These are phyloP conservation scores for Candida buenavistaensis DNA, from an alignment of 1,139 yeast genomes.

Conservation along the genomic window DNA sequence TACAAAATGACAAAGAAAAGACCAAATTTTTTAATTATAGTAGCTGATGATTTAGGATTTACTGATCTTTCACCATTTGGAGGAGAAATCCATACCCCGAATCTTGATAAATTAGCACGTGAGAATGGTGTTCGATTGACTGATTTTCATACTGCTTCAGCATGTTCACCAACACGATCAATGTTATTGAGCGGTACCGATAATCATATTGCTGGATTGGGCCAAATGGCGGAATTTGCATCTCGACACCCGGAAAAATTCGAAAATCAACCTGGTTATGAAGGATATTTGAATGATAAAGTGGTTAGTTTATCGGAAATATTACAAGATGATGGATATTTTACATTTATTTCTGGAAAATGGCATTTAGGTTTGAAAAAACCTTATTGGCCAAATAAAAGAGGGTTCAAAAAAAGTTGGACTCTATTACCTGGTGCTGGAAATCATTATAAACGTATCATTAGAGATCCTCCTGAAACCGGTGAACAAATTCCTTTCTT, in stretches of 20 bases:
- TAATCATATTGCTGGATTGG: slow-evolving; percentile 61
- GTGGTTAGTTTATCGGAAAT: slow-evolving; percentile 58
- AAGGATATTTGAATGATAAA: slow-evolving; percentile 52
- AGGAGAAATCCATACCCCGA: slow-evolving; percentile 60
- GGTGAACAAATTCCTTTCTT: slow-evolving; percentile 26
- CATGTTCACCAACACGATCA: slow-evolving; percentile 65
- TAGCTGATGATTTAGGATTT: slow-evolving; percentile 64
- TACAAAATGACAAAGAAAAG: slow-evolving; percentile 12
- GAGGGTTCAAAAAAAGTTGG: slow-evolving; percentile 55
- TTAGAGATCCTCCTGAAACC: slow-evolving; percentile 30
- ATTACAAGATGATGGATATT: slow-evolving; percentile 47
- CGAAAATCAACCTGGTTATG: slow-evolving; percentile 54
- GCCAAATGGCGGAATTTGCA: slow-evolving; percentile 57
- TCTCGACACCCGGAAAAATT: slow-evolving; percentile 36
- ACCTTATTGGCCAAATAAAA: slow-evolving; percentile 50
- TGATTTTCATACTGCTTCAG: slow-evolving; percentile 64
- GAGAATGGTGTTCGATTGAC: slow-evolving; percentile 48
- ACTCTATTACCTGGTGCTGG: slow-evolving; percentile 59
- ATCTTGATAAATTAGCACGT: slow-evolving; percentile 42
- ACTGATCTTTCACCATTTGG: slow-evolving; percentile 60
- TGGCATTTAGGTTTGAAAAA: slow-evolving; percentile 56
- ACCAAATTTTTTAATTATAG: slow-evolving; percentile 55
- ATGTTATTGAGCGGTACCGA: slow-evolving; percentile 64
- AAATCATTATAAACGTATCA: slow-evolving; percentile 53
- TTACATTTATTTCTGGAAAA: slow-evolving; percentile 52